Evolutionary conservation across 768 basidiomycete species (phyloP).

Genomic region (Mrakia gelida): DNA sequence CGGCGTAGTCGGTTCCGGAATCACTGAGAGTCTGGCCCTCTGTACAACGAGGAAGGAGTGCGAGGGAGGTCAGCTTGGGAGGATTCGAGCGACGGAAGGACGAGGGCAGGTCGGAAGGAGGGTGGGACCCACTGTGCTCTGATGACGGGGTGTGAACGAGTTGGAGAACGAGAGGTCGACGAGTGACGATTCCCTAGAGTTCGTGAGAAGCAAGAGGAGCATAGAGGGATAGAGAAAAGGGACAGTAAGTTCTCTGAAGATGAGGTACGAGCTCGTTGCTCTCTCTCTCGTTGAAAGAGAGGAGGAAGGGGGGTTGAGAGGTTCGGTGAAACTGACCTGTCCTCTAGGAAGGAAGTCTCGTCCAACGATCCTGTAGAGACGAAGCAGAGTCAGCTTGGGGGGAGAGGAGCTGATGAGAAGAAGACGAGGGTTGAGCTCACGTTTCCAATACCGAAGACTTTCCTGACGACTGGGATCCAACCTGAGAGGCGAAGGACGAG

Average conservation of each 20-base stretch:
- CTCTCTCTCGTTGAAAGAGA: neutral
- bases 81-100: slow-evolving; percentile 40
- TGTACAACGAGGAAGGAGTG: slow-evolving; percentile 34
- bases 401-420: neutral
- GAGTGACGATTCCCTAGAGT: slow-evolving; percentile 90
- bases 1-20: slow-evolving; percentile 73
- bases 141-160: slow-evolving; percentile 80
- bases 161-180: slow-evolving; percentile 90
- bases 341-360: slow-evolving; percentile 52
- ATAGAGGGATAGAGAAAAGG: neutral
- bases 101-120: slow-evolving; percentile 40
- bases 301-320: slow-evolving; percentile 54
- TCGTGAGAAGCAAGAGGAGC: slow-evolving; percentile 42
- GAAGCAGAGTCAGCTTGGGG: neutral
- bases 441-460: slow-evolving; percentile 83
- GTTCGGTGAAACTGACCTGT: slow-evolving; percentile 22
- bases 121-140: slow-evolving; percentile 34
- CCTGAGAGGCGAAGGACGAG: slow-evolving; percentile 50
- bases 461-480: slow-evolving; percentile 93
- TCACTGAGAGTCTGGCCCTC: slow-evolving; percentile 37
- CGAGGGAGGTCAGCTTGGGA: neutral
- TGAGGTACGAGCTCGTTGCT: neutral
- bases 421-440: slow-evolving; percentile 50
- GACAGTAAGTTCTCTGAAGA: slow-evolving; percentile 44
- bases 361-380: slow-evolving; percentile 72